Percentiles rank a stretch among this genome's conserved stretches.
Evolutionary conservation across 2,329 filamentous ascomycete species (phyloP).

Genomic region (Grosmannia serpens): DNA sequence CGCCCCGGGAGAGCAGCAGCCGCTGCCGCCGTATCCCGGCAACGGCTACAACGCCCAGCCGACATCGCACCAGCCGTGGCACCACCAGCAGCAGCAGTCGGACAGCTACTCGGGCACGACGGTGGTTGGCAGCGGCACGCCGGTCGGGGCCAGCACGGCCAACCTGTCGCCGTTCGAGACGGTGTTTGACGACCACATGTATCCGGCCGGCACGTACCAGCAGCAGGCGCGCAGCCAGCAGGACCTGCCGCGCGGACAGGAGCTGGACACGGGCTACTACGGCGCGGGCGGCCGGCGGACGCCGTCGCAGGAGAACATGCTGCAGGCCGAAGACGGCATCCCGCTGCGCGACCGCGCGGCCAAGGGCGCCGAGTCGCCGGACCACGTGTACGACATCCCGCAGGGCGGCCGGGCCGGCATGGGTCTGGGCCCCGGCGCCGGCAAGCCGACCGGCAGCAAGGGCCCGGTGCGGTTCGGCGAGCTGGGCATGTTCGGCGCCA

Average conservation of each 20-base stretch:
- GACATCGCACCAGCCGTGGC: slow-evolving; percentile 20
- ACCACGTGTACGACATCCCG: slow-evolving; percentile 51
- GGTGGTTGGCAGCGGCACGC: slow-evolving; percentile 4
- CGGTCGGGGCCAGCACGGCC: slow-evolving; percentile 9
- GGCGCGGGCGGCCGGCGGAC: slow-evolving; percentile 30
- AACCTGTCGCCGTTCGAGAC: slow-evolving; percentile 43
- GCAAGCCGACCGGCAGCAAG: no score
- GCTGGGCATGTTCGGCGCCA: slow-evolving; percentile 46
- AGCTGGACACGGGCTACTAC: slow-evolving; percentile 46
- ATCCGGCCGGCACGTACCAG: slow-evolving; percentile 39
- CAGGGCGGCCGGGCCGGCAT: slow-evolving; percentile 14
- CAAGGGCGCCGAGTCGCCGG: slow-evolving; percentile 32
- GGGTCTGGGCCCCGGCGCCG: no score
- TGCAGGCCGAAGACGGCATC: slow-evolving; percentile 37
- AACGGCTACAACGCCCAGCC: slow-evolving; percentile 6
- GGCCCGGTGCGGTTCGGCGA: slow-evolving; percentile 40
- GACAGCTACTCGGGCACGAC: slow-evolving; percentile 17
- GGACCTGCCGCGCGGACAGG: not conserved
- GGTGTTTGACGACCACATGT: slow-evolving; percentile 57
- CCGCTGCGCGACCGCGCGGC: slow-evolving; percentile 39
- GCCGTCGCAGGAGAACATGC: slow-evolving; percentile 24
- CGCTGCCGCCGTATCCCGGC: not conserved
- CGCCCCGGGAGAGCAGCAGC: not conserved
- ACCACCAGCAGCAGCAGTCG: not conserved
- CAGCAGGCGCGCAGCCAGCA: slow-evolving; percentile 12